Conservation (phyloP, 768 basidiomycete species). For the Rhodotorula babjevae region DNA sequence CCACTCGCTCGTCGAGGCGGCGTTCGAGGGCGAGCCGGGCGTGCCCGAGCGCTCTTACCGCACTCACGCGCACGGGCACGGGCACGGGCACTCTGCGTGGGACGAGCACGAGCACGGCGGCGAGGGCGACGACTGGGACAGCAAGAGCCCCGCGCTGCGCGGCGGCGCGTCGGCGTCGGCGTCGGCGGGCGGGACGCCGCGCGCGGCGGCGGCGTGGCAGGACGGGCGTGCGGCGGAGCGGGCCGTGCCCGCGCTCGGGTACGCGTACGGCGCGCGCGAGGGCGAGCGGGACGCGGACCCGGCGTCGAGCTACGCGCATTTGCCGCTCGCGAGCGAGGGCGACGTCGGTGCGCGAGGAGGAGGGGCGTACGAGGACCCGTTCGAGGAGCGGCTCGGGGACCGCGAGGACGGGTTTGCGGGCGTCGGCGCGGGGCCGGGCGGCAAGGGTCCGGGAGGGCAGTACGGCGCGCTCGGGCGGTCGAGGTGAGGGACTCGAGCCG, state of each 20-base stretch:
- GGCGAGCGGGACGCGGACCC: neutral
- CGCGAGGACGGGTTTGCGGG: neutral
- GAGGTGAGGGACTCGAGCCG: slow-evolving; percentile 2
- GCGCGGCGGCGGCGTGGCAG: neutral
- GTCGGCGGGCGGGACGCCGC: neutral
- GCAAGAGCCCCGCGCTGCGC: neutral
- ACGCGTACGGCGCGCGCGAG: neutral
- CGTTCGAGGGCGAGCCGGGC: slow-evolving; percentile 1
- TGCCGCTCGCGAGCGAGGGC: slow-evolving; percentile 22
- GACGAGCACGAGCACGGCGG: neutral
- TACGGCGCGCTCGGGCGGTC: slow-evolving; percentile 1
- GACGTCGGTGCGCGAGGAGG: slow-evolving; percentile 2
- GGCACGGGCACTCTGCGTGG: too few species aligned
- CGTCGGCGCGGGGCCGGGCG: too few species aligned
- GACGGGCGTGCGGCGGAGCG: neutral
- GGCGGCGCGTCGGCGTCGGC: too few species aligned
- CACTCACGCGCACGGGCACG: neutral
- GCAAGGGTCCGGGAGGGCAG: neutral
- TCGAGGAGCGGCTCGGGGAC: neutral
- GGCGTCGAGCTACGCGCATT: neutral
- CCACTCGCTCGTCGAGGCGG: neutral
- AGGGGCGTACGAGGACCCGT: too few species aligned
- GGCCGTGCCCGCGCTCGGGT: neutral
- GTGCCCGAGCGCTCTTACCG: neutral
- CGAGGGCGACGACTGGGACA: neutral